Conservation (phyloP, 2,329 filamentous ascomycete species). For the Colletotrichum graminicola region DNA sequence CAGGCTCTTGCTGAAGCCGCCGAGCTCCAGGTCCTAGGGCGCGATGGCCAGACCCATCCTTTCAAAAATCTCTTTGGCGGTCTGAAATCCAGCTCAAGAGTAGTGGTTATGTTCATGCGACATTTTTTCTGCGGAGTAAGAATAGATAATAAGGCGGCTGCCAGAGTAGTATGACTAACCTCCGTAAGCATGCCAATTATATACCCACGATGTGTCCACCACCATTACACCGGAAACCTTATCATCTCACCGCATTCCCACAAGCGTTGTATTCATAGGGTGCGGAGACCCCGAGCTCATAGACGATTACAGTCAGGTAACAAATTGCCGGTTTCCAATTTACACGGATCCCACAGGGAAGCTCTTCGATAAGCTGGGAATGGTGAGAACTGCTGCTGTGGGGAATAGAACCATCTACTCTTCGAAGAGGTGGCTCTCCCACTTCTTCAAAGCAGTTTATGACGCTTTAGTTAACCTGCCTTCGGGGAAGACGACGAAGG, state of each 20-base stretch:
- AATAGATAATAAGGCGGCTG: fast-evolving
- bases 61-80: neutral
- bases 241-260: neutral
- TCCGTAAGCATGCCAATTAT: neutral
- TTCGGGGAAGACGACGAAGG: neutral
- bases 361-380: neutral
- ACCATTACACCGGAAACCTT: neutral
- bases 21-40: slow-evolving; percentile 1
- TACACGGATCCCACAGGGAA: slow-evolving; percentile 3
- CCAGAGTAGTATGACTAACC: neutral
- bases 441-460: neutral
- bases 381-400: neutral
- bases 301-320: neutral
- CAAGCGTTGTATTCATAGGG: neutral
- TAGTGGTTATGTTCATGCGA: neutral
- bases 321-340: neutral
- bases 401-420: neutral
- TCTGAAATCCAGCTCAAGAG: neutral
- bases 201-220: neutral
- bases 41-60: neutral
- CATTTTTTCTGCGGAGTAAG: slow-evolving; percentile 3
- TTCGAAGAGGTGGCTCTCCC: neutral
- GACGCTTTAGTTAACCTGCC: neutral
- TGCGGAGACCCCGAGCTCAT: neutral
- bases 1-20: neutral